Conservation (phyloP, 352 stramenopile species). For the Paralagenidium karlingii region DNA sequence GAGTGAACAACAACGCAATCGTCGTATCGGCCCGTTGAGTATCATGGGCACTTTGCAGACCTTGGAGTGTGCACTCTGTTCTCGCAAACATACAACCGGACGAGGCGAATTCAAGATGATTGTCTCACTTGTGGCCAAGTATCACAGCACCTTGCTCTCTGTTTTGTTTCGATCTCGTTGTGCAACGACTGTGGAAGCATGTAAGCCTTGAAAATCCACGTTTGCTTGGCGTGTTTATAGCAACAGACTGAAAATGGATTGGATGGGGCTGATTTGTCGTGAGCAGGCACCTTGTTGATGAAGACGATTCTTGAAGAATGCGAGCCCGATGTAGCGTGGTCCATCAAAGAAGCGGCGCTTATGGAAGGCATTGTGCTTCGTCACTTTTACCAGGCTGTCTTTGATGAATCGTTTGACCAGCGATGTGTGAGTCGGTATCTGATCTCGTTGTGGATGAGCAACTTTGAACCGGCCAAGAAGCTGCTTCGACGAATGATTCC, state of each 20-base stretch:
- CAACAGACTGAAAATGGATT: background rate
- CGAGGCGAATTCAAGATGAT: conserved; percentile 49
- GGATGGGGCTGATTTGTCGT: background rate
- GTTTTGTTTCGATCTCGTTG: conserved; percentile 83
- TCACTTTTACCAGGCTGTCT: conserved; percentile 89
- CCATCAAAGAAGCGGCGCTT: conserved; percentile 88
- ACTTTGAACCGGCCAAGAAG: conserved; percentile 79
- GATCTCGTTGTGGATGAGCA: conserved; percentile 92
- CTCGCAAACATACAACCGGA: conserved; percentile 74
- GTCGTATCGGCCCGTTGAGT: conserved; percentile 56
- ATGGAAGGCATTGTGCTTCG: conserved; percentile 86
- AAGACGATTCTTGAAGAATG: conserved; percentile 87
- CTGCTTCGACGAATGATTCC: conserved; percentile 87
- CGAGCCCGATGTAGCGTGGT: conserved; percentile 51
- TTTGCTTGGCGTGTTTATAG: too few species aligned
- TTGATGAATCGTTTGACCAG: conserved; percentile 87
- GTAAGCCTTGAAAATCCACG: conserved; percentile 15
- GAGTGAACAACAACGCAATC: conserved; percentile 2
- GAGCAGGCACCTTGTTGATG: conserved; percentile 83
- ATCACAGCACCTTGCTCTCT: conserved; percentile 75
- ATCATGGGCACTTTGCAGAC: conserved; percentile 87
- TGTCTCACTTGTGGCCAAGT: conserved; percentile 51
- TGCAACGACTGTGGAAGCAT: conserved; percentile 73
- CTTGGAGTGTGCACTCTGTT: conserved; percentile 86
- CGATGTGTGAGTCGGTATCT: conserved; percentile 89